These are phyloP conservation scores for Beta corolliflora DNA, from an alignment of 179 eudicot genomes.

Conservation along the genomic window DNA sequence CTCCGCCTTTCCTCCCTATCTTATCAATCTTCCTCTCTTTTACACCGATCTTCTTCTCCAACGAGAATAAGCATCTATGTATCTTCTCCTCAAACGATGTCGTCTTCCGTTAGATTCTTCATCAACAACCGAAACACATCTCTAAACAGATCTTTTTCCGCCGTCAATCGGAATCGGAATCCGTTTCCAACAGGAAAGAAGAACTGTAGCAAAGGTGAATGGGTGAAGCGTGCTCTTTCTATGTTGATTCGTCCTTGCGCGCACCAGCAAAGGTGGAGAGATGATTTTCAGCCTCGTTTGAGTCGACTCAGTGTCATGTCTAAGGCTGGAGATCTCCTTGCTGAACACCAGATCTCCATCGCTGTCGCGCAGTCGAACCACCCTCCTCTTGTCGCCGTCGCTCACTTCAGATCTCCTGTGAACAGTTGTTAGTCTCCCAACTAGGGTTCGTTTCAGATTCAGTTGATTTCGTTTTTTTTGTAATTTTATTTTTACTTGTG, in stretches of 20 bases:
- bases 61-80: slow-evolving; percentile 39
- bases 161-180: slow-evolving; percentile 48
- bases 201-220: slow-evolving; percentile 49
- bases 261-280: slow-evolving; percentile 42
- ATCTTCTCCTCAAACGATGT: slow-evolving; percentile 21
- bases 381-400: too few species aligned
- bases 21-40: slow-evolving; percentile 25
- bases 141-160: slow-evolving; percentile 45
- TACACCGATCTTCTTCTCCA: slow-evolving; percentile 45
- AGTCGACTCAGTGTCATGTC: slow-evolving; percentile 48
- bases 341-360: too few species aligned
- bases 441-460: too few species aligned
- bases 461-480: too few species aligned
- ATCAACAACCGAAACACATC: slow-evolving; percentile 42
- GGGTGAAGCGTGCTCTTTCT: slow-evolving; percentile 46
- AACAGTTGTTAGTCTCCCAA: too few species aligned
- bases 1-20: too few species aligned
- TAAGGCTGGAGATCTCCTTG: slow-evolving; percentile 36
- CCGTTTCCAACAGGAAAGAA: too few species aligned
- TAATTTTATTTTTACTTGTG: too few species aligned
- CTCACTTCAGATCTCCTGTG: too few species aligned
- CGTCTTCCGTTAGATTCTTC: slow-evolving; percentile 42
- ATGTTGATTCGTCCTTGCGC: slow-evolving; percentile 47
- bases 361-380: too few species aligned
- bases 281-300: slow-evolving; percentile 38